These are phyloP conservation scores for Wickerhamomyces hampshirensis DNA, from an alignment of 805 yeast species.

Conservation along the genomic window DNA sequence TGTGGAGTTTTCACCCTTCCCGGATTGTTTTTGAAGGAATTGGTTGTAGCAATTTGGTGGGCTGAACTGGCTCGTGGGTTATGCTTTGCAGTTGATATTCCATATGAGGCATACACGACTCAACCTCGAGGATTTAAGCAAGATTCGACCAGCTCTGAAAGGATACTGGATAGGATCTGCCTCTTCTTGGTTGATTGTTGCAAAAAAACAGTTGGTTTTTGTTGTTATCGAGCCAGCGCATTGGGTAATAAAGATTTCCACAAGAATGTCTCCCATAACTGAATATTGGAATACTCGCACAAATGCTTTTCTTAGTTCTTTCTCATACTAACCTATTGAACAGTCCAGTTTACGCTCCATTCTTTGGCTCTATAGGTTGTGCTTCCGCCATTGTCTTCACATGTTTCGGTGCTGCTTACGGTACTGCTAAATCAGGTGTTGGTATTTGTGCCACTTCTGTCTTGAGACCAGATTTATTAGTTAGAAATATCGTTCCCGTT, in stretches of 20 bases:
- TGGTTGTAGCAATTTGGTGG: background rate
- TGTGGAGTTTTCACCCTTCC: background rate
- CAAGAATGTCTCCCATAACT: no score
- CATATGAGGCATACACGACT: no score
- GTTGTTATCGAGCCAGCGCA: no score
- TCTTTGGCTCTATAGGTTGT: conserved; percentile 99
- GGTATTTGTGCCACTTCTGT: conserved; percentile 99
- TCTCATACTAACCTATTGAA: conserved; percentile 20
- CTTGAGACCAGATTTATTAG: conserved; percentile 92
- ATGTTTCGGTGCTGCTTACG: conserved; percentile 98
- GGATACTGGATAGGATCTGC: no score
- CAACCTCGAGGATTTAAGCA: no score
- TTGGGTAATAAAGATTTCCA: no score
- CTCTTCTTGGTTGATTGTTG: no score
- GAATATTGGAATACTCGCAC: no score
- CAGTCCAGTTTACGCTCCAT: conserved; percentile 60
- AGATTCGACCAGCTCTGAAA: no score
- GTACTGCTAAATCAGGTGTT: conserved; percentile 98
- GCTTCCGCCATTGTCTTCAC: conserved; percentile 99
- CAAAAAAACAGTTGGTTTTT: no score
- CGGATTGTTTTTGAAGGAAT: background rate
- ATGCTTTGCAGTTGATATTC: no score
- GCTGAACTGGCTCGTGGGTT: background rate
- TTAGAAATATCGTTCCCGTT: conserved; percentile 93
- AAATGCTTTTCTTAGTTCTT: no score